These are phyloP conservation scores for Aspergillus sp. DNA, from an alignment of 2,329 filamentous ascomycete species.

Conservation along the genomic window DNA sequence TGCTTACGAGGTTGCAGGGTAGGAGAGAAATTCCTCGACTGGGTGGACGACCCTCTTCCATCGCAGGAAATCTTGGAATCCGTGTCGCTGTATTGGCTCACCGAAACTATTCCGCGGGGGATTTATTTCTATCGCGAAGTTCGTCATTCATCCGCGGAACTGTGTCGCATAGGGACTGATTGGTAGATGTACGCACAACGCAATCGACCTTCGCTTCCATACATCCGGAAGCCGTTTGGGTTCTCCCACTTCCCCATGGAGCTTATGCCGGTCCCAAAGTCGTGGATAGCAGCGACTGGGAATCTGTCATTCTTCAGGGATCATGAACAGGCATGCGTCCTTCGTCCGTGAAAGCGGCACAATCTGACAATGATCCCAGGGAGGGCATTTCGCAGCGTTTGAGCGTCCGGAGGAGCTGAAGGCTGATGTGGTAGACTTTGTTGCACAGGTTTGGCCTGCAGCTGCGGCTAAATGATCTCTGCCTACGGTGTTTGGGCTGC, in stretches of 20 bases:
- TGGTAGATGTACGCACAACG: background rate
- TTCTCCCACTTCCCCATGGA: slow-evolving; percentile 40
- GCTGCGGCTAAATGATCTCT: slow-evolving; percentile 1
- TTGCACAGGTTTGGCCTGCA: slow-evolving; percentile 20
- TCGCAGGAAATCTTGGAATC: slow-evolving; percentile 24
- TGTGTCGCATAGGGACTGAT: slow-evolving; percentile 1
- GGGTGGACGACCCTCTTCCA: slow-evolving; percentile 25
- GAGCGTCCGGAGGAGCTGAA: slow-evolving; percentile 37
- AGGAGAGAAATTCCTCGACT: slow-evolving; percentile 30
- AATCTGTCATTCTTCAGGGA: slow-evolving; percentile 30
- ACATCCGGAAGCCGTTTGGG: slow-evolving; percentile 38
- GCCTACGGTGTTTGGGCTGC: too few relatives aligned
- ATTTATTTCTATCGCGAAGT: slow-evolving; percentile 27
- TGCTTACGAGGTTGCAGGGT: slow-evolving; percentile 20
- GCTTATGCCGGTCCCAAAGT: slow-evolving; percentile 30
- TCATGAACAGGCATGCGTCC: slow-evolving; percentile 22
- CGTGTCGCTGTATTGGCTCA: slow-evolving; percentile 31
- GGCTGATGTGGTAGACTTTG: slow-evolving; percentile 32
- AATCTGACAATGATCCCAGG: slow-evolving; percentile 16
- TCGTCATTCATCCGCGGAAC: background rate
- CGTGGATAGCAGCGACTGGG: slow-evolving; percentile 26
- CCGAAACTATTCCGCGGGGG: slow-evolving; percentile 25
- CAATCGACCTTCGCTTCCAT: slow-evolving; percentile 12
- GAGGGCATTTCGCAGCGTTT: slow-evolving; percentile 46
- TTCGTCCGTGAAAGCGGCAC: background rate